A percentile compares a stretch with the other conserved stretches of the same genome.
Evolutionary conservation across 805 yeast genomes (phyloP).

Genomic region (Yamadazyma endophytica): DNA sequence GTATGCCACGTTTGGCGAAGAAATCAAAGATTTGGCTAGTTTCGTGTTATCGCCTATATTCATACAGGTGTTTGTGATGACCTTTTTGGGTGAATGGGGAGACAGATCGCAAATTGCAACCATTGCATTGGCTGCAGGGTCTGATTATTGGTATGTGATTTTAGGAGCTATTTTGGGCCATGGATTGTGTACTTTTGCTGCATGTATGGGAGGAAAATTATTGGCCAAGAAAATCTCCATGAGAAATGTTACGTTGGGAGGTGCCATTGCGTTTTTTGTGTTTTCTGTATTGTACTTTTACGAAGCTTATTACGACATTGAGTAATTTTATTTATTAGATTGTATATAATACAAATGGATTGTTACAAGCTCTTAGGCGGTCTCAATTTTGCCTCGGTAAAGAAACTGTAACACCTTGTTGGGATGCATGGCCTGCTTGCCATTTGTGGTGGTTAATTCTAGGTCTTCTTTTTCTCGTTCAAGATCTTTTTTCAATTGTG

Average conservation of each 20-base stretch:
- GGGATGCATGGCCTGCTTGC: constrained; percentile 24
- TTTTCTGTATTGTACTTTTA: constrained; percentile 78
- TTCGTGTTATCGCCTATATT: constrained; percentile 80
- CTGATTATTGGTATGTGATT: constrained; percentile 85
- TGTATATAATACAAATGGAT: constrained; percentile 1
- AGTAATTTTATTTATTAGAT: constrained; percentile 3
- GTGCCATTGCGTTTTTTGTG: constrained; percentile 79
- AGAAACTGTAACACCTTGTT: constrained; percentile 36
- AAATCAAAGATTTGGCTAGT: constrained; percentile 52
- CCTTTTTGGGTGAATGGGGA: constrained; percentile 98
- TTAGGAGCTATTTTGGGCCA: constrained; percentile 90
- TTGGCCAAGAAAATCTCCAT: constrained; percentile 85
- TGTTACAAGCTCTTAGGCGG: constrained; percentile 1
- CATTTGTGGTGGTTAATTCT: constrained; percentile 22
- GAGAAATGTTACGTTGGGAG: constrained; percentile 89
- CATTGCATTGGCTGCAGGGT: constrained; percentile 97
- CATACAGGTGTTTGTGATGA: constrained; percentile 94
- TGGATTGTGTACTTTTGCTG: constrained; percentile 78
- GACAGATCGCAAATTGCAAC: constrained; percentile 98
- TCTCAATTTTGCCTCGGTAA: constrained; percentile 29
- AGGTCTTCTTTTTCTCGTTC: constrained; percentile 20
- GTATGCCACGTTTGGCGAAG: constrained; percentile 28
- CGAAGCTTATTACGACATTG: constrained; percentile 47
- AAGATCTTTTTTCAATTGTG: constrained; percentile 14
- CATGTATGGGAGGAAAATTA: constrained; percentile 90